These are phyloP conservation scores for Diaporthe eres DNA, from an alignment of 2,329 filamentous ascomycete genomes.

Conservation along the genomic window DNA sequence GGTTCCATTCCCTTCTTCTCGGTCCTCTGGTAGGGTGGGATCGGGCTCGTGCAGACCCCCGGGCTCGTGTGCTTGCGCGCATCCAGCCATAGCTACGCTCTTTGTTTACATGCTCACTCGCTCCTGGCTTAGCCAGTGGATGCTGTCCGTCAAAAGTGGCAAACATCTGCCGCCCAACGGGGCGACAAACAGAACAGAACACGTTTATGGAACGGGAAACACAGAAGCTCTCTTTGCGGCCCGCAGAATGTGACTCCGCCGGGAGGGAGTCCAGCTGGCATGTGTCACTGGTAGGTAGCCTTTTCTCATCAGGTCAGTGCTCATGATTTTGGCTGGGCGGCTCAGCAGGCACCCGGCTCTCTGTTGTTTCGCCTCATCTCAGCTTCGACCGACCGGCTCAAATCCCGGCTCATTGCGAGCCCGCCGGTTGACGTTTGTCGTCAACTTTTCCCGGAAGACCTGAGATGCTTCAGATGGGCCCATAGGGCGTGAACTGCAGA, in stretches of 20 bases:
- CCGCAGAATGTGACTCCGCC: slow-evolving; percentile 15
- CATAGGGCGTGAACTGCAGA: neutral
- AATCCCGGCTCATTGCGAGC: slow-evolving; percentile 11
- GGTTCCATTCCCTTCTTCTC: neutral
- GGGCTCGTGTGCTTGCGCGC: neutral
- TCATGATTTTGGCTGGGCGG: slow-evolving; percentile 10
- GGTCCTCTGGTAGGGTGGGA: neutral
- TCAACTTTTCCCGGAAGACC: neutral
- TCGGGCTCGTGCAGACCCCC: slow-evolving; percentile 17
- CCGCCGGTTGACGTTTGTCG: slow-evolving; percentile 1
- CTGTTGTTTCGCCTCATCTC: slow-evolving; percentile 24
- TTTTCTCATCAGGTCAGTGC: slow-evolving; percentile 7
- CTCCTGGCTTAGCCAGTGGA: neutral
- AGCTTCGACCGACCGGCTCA: slow-evolving; percentile 20
- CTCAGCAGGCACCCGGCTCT: slow-evolving; percentile 9
- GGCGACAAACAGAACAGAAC: slow-evolving; percentile 26
- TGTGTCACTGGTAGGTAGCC: slow-evolving; percentile 28
- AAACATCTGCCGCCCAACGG: neutral
- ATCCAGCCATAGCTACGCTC: neutral
- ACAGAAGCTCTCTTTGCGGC: neutral
- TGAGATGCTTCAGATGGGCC: neutral
- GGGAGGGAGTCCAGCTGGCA: slow-evolving; percentile 19
- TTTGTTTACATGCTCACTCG: neutral
- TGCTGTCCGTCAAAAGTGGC: neutral
- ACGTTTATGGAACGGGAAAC: slow-evolving; percentile 8